A percentile compares a stretch with the other conserved stretches of the same genome.
Conservation (phyloP, 1,139 yeast genomes). For the Pichia sp. region DNA sequence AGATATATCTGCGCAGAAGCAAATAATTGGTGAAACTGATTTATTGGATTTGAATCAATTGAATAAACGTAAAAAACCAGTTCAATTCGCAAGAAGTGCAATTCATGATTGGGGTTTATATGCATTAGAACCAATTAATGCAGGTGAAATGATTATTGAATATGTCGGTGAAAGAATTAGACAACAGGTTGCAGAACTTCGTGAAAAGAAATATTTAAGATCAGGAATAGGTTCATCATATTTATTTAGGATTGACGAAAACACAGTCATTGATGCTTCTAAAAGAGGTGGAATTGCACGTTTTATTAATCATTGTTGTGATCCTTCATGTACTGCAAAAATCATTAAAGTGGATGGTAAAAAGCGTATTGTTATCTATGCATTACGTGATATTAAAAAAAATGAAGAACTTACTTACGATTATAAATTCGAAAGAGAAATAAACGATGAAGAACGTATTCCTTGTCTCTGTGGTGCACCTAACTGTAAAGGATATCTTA, state of each 20-base stretch:
- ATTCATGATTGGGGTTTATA: slow-evolving; percentile 98
- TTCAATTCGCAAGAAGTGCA: slow-evolving; percentile 91
- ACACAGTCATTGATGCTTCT: slow-evolving; percentile 94
- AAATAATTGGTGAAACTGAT: slow-evolving; percentile 78
- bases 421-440: slow-evolving; percentile 89
- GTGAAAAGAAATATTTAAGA: slow-evolving; percentile 79
- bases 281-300: slow-evolving; percentile 95
- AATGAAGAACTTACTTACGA: slow-evolving; percentile 94
- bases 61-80: slow-evolving; percentile 87
- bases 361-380: slow-evolving; percentile 91
- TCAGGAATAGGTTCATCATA: slow-evolving; percentile 96
- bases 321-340: slow-evolving; percentile 95
- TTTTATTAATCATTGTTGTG: slow-evolving; percentile 94
- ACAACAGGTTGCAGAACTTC: slow-evolving; percentile 89
- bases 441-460: slow-evolving; percentile 83
- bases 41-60: slow-evolving; percentile 69
- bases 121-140: slow-evolving; percentile 90
- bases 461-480: slow-evolving; percentile 93
- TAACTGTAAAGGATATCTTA: slow-evolving; percentile 87
- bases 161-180: slow-evolving; percentile 96
- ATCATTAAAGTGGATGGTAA: slow-evolving; percentile 92
- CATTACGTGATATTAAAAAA: slow-evolving; percentile 79
- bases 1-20: slow-evolving; percentile 77
- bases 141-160: slow-evolving; percentile 95
- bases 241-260: slow-evolving; percentile 85